These are phyloP conservation scores for Flaveria brownii DNA, from an alignment of 129 eudicot species.

Conservation along the genomic window DNA sequence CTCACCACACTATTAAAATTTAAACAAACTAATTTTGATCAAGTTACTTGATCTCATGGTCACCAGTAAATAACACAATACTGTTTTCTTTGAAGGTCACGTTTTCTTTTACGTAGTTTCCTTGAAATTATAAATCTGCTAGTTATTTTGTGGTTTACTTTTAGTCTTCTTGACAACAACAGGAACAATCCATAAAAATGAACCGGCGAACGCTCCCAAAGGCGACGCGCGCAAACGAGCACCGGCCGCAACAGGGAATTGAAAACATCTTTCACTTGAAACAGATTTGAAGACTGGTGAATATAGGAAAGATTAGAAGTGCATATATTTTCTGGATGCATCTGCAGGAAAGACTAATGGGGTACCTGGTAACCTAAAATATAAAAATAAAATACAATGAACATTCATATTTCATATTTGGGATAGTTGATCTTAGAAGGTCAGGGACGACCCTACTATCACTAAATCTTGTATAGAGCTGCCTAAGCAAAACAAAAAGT, in stretches of 20 bases:
- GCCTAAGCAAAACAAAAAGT: too few relatives aligned
- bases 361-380: too few relatives aligned
- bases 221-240: too few relatives aligned
- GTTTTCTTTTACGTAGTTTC: neutral
- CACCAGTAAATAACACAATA: neutral
- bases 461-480: too few relatives aligned
- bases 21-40: neutral
- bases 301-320: neutral
- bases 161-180: neutral
- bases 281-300: too few relatives aligned
- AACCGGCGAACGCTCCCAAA: too few relatives aligned
- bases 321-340: neutral
- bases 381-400: too few relatives aligned
- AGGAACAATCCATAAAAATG: neutral
- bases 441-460: too few relatives aligned
- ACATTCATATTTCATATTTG: too few relatives aligned
- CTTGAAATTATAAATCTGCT: neutral
- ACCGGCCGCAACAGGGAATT: too few relatives aligned
- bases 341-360: neutral
- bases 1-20: neutral
- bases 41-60: neutral
- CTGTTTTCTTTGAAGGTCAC: neutral
- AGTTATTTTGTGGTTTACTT: neutral
- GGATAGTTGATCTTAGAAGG: too few relatives aligned
- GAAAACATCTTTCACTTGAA: too few relatives aligned